Evolutionary conservation across 208 protist genomes (phyloP), one percentile per base, ranked within the genome.

Genomic region (Wallacemonas collosoma): DNA sequence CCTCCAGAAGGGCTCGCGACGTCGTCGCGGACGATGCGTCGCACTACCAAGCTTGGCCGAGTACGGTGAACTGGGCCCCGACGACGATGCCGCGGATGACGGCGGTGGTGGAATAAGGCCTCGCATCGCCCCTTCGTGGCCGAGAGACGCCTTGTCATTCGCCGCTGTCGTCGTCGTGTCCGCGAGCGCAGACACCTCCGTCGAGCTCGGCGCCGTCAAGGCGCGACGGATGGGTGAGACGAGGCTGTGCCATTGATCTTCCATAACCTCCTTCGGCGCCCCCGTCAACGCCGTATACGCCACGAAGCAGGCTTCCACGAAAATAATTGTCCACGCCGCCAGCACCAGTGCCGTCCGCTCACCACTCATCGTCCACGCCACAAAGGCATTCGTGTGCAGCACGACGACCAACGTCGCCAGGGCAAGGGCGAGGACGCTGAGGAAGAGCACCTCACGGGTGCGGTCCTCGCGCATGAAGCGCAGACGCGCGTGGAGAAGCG

Each of bases 381-480:
- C 62, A 53, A 93, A 48, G n/a, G 79, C 50, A 66, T 82, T 82
- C 1, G 86, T 87, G 80, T 91, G 77, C 51, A 87, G 75, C 15
- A 78, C 66, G 44, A 82, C 76, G 47, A 76, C 56, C 11, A 83
- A 38, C 2, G 62, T 41, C 12, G 75, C 60, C 45, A 73, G 64
- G 12, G 90, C n/a, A 17, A 73, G 11, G 55, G 67, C 43, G 9
- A 90, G 55, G 26, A 91, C 75, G 39, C 72, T 62, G 5, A 79
- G 76, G 58, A 91, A 88, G 9, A 78, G 76, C 61, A 54, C 58
- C n/a, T 81, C 66, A 58, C 91, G 78, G 4, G 63, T 38, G 35
- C 54, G 78, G 54, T 88, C 83, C 63, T 88, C 72, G 47, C 85
- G 69, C 47, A 93, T 80, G 70, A 94, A 94, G 6, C 56, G 71